Base-by-base conservation (phyloP, 352 stramenopile species). In the Phytophthora macrochlamydospora region DNA sequence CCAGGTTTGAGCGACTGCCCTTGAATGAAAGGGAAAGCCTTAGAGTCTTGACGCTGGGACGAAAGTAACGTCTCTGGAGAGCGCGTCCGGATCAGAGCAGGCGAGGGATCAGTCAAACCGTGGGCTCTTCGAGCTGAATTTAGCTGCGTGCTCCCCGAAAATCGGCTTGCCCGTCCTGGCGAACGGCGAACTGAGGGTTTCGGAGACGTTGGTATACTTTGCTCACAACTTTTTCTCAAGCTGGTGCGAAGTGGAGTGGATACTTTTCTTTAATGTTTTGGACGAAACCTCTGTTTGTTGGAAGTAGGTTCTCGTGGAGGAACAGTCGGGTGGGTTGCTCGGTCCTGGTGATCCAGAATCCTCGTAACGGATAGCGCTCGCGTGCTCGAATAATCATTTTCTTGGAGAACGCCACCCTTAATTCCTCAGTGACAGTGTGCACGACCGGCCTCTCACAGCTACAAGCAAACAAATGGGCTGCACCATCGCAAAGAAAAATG, bases 361-460 rank as follows among this genome's bases (percentile, higher is more conserved):
- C 29, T 14, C 28, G 64, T 59, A 73, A 73, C 49, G 14, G 53
- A 44, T 32, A 44, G 32, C 40, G n/a, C 12, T 57, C 48, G 40
- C 62, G 65, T 72, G 59, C 59, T 13, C 24, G 67, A 71, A 75
- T 75, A 75, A 70, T 64, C 56, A 60, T 61, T 63, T 75, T 73
- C 45, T 66, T 28, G 46, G 9, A 52, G 44, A 28, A 61, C 55
- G 44, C 7, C 40, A 51, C 12, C n/a, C 31, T 55, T 24, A 48
- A 63, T 24, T 59, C 40, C 48, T 64, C 61, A 13, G 29, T n/a
- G 1, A 18, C 18, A 24, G 18, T 24, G 18, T 24, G 18, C 0
- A 24, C 18, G 18, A 24, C 18, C 18, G 18, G 18, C 18, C 18
- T 24, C 18, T 24, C 18, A 24, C 18, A 0, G 18, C 18, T 24